Evolutionary conservation across 108 stramenopile species (phyloP), one percentile per base, ranked within the genome.

Genomic region (Fragilariopsis cylindrus): DNA sequence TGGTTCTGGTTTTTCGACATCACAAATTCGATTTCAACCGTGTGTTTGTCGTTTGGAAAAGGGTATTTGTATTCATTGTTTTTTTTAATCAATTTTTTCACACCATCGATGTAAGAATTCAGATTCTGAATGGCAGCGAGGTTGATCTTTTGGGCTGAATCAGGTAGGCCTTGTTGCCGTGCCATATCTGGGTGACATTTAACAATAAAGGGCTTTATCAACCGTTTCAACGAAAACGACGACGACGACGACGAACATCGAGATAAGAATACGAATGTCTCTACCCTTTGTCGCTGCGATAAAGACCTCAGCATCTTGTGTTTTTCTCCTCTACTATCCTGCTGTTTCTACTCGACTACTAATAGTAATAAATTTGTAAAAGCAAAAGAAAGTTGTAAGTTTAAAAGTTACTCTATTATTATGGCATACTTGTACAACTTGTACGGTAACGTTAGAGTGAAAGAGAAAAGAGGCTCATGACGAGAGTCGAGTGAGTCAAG

Each of bases 141-240:
- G 71, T 95, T 95, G 58, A 87, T 73, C 45, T 79, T 73, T 19
- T 80, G 77, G 52, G 90, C 82, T 4, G 66, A 43, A 21, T 77
- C 65, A 21, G 85, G 75, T 9, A 82, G 69, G 52, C 72, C 77
- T 42, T 84, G 77, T 16, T 78, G 76, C 7, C 60, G 16, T 19
- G 83, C 70, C 67, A 83, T 82, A 69, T 95, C 93, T 16, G 93
- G 93, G 75, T 95, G 93, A 63, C 90, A 92, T 60, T 90, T 90
- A 16, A 89, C 48, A 3, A 91, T 65, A 72, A 95, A 95, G 40
- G 93, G 93, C 55, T 90, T 85, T 43, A 93, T 83, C 48, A 85
- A 52, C 46, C 77, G 80, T 54, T 85, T 90, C 56, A 90, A 64
- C 1, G 82, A 71, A 2, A 57, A 39, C 30, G 44, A 12, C 3